Evolutionary conservation across 345 rosid genomes (phyloP), one percentile per base, ranked within the genome.

Genomic region (Stellera chamaejasme): DNA sequence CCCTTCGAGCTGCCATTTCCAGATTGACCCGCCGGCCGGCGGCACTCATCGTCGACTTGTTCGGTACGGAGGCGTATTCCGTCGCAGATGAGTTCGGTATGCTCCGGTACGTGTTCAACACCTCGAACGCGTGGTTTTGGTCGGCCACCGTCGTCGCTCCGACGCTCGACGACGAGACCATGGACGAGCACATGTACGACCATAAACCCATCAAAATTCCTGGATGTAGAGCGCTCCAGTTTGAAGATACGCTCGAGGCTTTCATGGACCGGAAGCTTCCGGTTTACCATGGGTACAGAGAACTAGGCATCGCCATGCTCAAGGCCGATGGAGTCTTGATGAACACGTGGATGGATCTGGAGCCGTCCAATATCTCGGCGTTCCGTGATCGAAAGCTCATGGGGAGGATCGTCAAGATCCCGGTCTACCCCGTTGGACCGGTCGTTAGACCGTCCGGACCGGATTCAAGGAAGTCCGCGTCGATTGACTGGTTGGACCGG

Each of bases 281-380:
- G 25, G 6, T 11, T 0, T 66, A 26, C 27, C 52, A 13, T 9
- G 68, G 57, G 28, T 68, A 23, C 49, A 19, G 15, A 8, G 32
- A 54, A 2, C 7, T 69, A 5, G 89, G 82, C n/a, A 11, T 39
- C 6, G 74, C 58, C 48, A 68, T 78, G 16, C 32, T 69, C 1
- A 61, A 58, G 10, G 74, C 64, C 0, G 72, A 80, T 45, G 85
- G 85, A 13, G 68, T 85, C 39, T 67, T 85, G 69, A 66, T 83
- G 26, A 85, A 85, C 55, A 67, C 90, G 0, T 80, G 87, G 80
- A 59, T 69, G 3, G 59, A 27, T 45, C 63, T 85, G 12, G 87
- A 85, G 73, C 57, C 67, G 8, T 10, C 7, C 23, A 73, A 83
- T 0, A 25, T 76, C 42, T 19, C 15, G n/a, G 75, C 84, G 15